These are phyloP conservation scores for Asterella californica DNA, from an alignment of 225 moss, liverwort and hornwort species.

Conservation along the genomic window DNA sequence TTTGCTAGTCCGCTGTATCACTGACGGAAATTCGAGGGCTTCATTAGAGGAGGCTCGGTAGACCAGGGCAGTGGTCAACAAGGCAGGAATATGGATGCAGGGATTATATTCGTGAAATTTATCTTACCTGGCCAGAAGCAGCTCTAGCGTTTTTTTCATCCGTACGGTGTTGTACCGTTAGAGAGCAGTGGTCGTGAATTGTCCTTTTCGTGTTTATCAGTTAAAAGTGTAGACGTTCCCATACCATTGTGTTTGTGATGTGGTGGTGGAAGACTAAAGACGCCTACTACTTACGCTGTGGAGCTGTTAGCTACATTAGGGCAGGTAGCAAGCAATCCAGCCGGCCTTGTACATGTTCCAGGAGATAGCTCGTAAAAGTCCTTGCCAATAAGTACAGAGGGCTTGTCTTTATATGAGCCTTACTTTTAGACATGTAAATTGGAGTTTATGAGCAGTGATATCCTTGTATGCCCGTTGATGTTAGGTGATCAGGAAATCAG, in stretches of 20 bases:
- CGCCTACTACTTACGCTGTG: not conserved
- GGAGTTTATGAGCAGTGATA: not conserved
- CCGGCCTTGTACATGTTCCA: constrained; percentile 14
- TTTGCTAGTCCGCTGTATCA: constrained; percentile 18
- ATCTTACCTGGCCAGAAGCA: not conserved
- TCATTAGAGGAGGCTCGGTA: not conserved
- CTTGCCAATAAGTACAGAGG: not conserved
- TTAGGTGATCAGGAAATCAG: not conserved
- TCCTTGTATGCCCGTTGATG: not conserved
- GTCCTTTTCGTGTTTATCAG: not conserved
- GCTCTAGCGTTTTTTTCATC: constrained; percentile 10
- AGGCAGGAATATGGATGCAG: not conserved
- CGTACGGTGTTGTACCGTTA: constrained; percentile 5
- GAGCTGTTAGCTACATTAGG: not conserved
- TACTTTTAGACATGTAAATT: constrained; percentile 6
- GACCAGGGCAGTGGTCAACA: not conserved
- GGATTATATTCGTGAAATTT: not conserved
- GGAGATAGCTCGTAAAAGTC: constrained; percentile 3
- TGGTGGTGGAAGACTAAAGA: not conserved
- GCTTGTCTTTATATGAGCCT: not conserved
- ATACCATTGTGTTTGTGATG: too few species aligned
- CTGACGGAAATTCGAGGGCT: not conserved
- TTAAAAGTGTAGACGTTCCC: not conserved
- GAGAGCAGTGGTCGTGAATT: constrained; percentile 7
- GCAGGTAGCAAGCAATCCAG: constrained; percentile 2